Base-by-base conservation (phyloP, 176 grass and related monocot genomes). In the Juncus inflexus region DNA sequence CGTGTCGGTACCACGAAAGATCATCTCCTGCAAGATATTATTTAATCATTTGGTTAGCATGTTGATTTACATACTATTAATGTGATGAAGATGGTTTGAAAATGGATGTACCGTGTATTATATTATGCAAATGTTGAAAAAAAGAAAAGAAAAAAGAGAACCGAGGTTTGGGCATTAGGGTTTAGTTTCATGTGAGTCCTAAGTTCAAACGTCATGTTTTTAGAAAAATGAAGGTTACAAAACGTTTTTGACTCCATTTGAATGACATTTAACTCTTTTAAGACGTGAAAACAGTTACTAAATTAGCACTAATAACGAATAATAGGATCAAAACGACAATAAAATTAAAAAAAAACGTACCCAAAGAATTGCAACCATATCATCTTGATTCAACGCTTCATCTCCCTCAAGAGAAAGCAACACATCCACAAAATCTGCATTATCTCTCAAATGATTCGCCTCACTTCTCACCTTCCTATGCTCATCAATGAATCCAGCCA, bases 341-440 rank as follows among this genome's bases (percentile, higher is more conserved):
- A 28, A 1, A 28, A 28, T 28, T 28, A 7, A 4, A 12, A 75
- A 28, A 38, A 8, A 54, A 14, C 11, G 45, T 83, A 95, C 90
- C 90, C 90, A 95, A 37, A 95, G 85, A 16, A 95, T 66, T 0
- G 90, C 85, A 28, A 95, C 62, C 90, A 89, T 86, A 60, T 95
- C 85, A 15, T 86, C 76, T 4, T 95, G 76, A 3, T 9, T 15
- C 35, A 95, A 77, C 57, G 85, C 85, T 19, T 95, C 85, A 54
- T 86, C 62, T 42, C 79, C 90, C 1, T 89, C 66, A 15, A 95
- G 65, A 60, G 85, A 86, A 35, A 95, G 85, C 3, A 95, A 86
- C 4, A 95, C 82, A 64, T 86, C 79, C 2, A 95, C 82, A 19
- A 95, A 89, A 62, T 95, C 90, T 0, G 69, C 79, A 51, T 76